These are phyloP conservation scores for Aphanomyces astaci DNA, from an alignment of 352 stramenopile species.

Conservation along the genomic window DNA sequence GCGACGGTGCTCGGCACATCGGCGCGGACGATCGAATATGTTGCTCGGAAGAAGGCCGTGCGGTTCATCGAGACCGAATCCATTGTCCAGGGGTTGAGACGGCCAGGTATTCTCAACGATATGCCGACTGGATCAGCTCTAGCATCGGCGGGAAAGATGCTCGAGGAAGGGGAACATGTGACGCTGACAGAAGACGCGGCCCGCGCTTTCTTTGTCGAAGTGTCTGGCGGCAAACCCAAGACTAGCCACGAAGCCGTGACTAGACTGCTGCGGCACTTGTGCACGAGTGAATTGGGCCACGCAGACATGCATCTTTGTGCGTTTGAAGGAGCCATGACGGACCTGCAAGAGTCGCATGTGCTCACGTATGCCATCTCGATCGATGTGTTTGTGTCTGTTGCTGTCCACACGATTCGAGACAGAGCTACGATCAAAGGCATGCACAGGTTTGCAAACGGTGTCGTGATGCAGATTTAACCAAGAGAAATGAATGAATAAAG, in stretches of 20 bases:
- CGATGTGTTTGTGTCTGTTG: neutral
- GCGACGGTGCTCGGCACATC: neutral
- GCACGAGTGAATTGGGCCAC: neutral
- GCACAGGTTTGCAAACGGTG: neutral
- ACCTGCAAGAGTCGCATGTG: neutral
- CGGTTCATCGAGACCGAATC: constrained; percentile 3
- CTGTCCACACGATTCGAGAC: neutral
- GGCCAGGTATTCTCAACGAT: neutral
- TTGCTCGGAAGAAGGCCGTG: neutral
- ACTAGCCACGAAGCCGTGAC: neutral
- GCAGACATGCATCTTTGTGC: neutral
- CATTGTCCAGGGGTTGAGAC: neutral
- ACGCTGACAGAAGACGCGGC: neutral
- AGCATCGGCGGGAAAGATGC: too few species aligned
- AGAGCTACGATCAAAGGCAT: neutral
- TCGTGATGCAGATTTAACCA: neutral
- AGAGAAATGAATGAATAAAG: too few species aligned
- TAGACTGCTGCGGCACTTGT: neutral
- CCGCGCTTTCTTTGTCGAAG: constrained; percentile 18
- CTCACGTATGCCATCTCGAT: constrained; percentile 14
- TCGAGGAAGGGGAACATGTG: too few species aligned
- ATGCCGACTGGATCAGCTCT: too few species aligned
- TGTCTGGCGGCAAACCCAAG: neutral
- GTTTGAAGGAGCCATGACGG: constrained; percentile 9
- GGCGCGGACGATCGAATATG: neutral